A percentile compares a stretch with the other conserved stretches of the same genome.
Evolutionary conservation across 1,284 basidiomycete genomes (phyloP).

Genomic region (Leccinum pallidistipes): DNA sequence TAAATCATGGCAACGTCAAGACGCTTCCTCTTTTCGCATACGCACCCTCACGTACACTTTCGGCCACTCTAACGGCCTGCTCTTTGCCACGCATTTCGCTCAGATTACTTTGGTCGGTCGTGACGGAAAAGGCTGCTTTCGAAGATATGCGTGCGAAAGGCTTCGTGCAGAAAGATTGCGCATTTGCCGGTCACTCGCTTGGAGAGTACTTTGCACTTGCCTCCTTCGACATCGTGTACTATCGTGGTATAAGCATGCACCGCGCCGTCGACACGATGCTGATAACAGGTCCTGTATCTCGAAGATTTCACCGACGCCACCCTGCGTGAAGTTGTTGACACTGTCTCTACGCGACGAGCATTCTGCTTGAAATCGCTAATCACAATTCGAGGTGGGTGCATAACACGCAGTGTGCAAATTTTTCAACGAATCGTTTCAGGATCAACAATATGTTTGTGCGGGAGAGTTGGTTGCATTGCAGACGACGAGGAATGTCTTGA

Average conservation of each 20-base stretch:
- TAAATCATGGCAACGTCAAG: conserved; percentile 82
- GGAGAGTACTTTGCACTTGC: no score
- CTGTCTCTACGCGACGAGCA: conserved; percentile 77
- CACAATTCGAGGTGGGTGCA: conserved; percentile 84
- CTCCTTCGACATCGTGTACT: no score
- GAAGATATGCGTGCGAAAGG: conserved; percentile 98
- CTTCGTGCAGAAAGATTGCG: conserved; percentile 77
- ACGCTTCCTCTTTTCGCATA: conserved; percentile 88
- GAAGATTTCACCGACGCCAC: conserved; percentile 90
- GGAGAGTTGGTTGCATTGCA: conserved; percentile 94
- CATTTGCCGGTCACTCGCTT: no score
- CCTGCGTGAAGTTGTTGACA: conserved; percentile 93
- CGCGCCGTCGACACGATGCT: no score
- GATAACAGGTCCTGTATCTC: conserved; percentile 64
- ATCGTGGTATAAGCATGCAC: no score
- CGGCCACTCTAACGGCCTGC: conserved; percentile 91
- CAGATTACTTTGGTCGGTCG: conserved; percentile 90
- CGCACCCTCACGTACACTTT: conserved; percentile 97
- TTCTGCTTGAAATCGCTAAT: conserved; percentile 95
- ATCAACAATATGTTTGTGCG: conserved; percentile 97
- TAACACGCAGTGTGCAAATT: not conserved
- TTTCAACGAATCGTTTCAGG: conserved; percentile 43
- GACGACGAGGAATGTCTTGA: conserved; percentile 93
- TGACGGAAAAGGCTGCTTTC: conserved; percentile 96
- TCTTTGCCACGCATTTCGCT: conserved; percentile 98